Conservation (phyloP, 225 moss, liverwort and hornwort genomes). For the Ulota crispa region DNA sequence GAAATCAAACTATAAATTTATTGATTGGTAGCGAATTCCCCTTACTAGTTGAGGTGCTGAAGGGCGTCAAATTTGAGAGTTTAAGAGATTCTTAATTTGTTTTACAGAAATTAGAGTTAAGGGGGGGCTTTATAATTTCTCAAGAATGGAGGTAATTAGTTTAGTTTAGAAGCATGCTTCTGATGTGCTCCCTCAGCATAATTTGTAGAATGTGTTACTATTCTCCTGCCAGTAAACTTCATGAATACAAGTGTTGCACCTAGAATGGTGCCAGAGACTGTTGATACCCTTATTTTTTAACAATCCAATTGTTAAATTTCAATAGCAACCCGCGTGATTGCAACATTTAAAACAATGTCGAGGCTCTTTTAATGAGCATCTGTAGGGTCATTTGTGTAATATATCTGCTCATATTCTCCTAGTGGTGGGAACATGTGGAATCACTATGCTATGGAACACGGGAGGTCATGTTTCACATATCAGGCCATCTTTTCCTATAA, state of each 20-base stretch:
- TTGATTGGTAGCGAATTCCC: slow-evolving; percentile 3
- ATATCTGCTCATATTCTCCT: slow-evolving; percentile 2
- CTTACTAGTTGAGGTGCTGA: slow-evolving; percentile 5
- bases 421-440: neutral
- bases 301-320: neutral
- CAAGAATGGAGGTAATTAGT: slow-evolving; percentile 30
- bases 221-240: neutral
- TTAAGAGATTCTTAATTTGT: slow-evolving; percentile 13
- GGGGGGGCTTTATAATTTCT: slow-evolving; percentile 30
- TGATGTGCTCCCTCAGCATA: slow-evolving; percentile 2
- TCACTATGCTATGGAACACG: neutral
- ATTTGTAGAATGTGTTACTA: slow-evolving; percentile 7
- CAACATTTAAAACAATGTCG: neutral
- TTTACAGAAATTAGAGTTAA: slow-evolving; percentile 47
- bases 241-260: neutral
- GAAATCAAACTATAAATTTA: neutral
- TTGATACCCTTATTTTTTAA: slow-evolving; percentile 18
- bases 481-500: neutral
- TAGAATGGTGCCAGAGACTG: neutral
- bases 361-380: neutral
- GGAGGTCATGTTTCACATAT: neutral
- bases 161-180: slow-evolving; percentile 1
- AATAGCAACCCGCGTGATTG: neutral
- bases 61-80: slow-evolving; percentile 17
- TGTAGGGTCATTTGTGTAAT: neutral